A percentile compares a stretch with the other conserved stretches of the same genome.
Conservation (phyloP, 306 rosid species). For the Prunus persica region DNA sequence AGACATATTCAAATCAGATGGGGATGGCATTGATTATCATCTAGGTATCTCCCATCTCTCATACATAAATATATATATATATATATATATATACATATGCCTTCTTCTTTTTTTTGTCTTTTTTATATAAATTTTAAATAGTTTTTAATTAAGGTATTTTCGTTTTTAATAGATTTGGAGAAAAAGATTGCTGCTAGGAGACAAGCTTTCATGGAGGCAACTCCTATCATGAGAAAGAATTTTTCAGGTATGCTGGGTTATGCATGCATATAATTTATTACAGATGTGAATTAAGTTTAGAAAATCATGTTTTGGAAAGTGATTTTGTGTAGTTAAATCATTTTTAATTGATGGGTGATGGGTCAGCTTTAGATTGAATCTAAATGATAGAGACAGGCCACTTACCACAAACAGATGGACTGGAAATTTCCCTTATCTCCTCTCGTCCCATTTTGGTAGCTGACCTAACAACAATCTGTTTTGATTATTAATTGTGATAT, state of each 20-base stretch:
- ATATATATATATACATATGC: background rate
- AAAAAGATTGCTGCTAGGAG: conserved; percentile 48
- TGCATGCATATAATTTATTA: background rate
- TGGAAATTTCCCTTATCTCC: conserved; percentile 12
- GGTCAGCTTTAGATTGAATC: conserved; percentile 25
- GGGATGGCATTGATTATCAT: conserved; percentile 28
- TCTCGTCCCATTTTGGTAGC: conserved; percentile 53
- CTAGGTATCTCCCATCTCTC: conserved; percentile 32
- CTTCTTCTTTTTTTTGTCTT: background rate
- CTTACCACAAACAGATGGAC: conserved; percentile 14
- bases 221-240: conserved; percentile 47
- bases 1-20: conserved; percentile 42
- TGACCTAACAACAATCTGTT: conserved; percentile 51
- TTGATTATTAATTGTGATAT: conserved; percentile 19
- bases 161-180: conserved; percentile 38
- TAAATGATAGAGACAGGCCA: conserved; percentile 20
- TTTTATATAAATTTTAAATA: background rate
- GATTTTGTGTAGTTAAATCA: background rate
- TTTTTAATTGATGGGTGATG: background rate
- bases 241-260: conserved; percentile 48
- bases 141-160: background rate
- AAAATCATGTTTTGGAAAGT: background rate
- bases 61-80: background rate
- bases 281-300: background rate
- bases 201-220: conserved; percentile 43